A percentile compares a stretch with the other conserved stretches of the same genome.
phyloP scores from a whole-genome alignment of 2,329 filamentous ascomycete genomes.

The Trichoderma guizhouense region DNA sequence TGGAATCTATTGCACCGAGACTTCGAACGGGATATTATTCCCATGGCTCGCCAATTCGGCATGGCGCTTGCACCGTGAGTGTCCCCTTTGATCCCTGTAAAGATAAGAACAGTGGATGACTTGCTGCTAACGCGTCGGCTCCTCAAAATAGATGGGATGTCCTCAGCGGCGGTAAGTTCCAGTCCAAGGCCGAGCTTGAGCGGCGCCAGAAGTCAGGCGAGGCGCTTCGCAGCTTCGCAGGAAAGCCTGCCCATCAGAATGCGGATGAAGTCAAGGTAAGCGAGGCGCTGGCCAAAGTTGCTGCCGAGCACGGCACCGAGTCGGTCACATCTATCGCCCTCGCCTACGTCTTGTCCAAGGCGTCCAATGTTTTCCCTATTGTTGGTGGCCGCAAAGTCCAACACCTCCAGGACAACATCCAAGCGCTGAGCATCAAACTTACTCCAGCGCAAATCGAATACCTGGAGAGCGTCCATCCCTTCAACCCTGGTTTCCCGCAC shows the following conservation, averaged over 20 bases:
- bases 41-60: conserved; percentile 30
- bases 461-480: conserved; percentile 50
- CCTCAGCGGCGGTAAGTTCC: conserved; percentile 37
- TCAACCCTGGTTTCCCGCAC: conserved; percentile 48
- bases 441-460: conserved; percentile 51
- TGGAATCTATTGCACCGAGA: conserved; percentile 28
- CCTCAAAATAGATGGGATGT: background rate
- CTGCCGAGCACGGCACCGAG: background rate
- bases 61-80: conserved; percentile 48
- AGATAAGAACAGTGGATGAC: too few species aligned
- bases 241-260: background rate
- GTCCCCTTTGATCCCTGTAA: too few species aligned
- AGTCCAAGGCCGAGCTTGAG: background rate
- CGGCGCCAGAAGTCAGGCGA: background rate
- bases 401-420: conserved; percentile 60
- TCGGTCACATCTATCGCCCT: conserved; percentile 39
- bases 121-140: too few species aligned
- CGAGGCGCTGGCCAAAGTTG: conserved; percentile 17
- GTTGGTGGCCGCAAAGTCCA: conserved; percentile 58
- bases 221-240: background rate
- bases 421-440: conserved; percentile 51
- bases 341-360: conserved; percentile 59
- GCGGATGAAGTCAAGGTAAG: conserved; percentile 22
- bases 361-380: conserved; percentile 59
- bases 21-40: conserved; percentile 33